Percentiles rank a stretch among this genome's conserved stretches.
phyloP scores from a whole-genome alignment of 768 basidiomycete genomes.

The Serpula lacrymans region DNA sequence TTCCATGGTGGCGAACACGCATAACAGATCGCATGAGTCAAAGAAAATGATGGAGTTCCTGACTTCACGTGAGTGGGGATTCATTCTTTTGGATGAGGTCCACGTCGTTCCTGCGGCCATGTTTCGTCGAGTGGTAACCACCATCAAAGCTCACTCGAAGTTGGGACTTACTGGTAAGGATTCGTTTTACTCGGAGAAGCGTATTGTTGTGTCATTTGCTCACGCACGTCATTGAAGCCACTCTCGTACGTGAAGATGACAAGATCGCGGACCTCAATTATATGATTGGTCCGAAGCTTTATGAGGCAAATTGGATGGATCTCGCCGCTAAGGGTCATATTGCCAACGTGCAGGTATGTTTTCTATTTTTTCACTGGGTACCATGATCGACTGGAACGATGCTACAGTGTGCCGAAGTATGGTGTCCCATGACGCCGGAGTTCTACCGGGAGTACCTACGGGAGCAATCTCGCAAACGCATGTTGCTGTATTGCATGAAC shows the following conservation, averaged over 20 bases:
- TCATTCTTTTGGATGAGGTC: constrained; percentile 95
- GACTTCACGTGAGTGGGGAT: constrained; percentile 98
- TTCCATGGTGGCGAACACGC: constrained; percentile 99
- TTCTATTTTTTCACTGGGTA: neutral
- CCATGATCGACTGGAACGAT: neutral
- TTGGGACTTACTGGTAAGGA: constrained; percentile 87
- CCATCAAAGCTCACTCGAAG: constrained; percentile 98
- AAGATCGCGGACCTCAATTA: constrained; percentile 98
- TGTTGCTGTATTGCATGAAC: constrained; percentile 99
- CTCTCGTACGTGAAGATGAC: constrained; percentile 97
- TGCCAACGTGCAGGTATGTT: constrained; percentile 93
- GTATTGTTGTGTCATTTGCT: constrained; percentile 2
- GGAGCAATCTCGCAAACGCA: constrained; percentile 88
- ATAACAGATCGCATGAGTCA: constrained; percentile 97
- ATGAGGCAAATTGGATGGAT: constrained; percentile 99
- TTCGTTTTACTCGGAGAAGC: constrained; percentile 2
- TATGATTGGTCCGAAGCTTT: constrained; percentile 98
- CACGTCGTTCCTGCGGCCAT: constrained; percentile 99
- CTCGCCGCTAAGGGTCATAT: constrained; percentile 99
- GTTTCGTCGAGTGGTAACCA: constrained; percentile 97
- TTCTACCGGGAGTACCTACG: constrained; percentile 97
- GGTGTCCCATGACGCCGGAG: constrained; percentile 99
- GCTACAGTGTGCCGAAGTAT: constrained; percentile 93
- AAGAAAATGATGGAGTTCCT: constrained; percentile 99
- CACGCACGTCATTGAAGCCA: constrained; percentile 51